phyloP scores from a whole-genome alignment of 2,329 filamentous ascomycete genomes.

The Albifimbria verrucaria region DNA sequence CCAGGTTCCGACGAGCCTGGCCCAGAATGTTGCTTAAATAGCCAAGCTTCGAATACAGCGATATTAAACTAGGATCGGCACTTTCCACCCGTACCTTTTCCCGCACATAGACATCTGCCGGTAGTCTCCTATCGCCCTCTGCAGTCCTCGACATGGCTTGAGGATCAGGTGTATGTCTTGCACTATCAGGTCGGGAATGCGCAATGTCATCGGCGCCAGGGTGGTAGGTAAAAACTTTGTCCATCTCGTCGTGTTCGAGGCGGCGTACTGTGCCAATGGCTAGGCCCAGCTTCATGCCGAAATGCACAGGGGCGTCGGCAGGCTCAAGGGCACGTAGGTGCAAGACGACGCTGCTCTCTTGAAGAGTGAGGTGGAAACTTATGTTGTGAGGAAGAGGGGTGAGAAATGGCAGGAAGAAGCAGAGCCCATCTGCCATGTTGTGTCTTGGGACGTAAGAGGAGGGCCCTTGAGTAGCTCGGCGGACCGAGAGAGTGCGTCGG shows the following conservation, averaged over 20 bases:
- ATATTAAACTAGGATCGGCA: constrained; percentile 82
- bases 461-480: constrained; percentile 54
- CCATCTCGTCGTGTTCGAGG: constrained; percentile 75
- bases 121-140: not conserved
- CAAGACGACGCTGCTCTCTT: constrained; percentile 67
- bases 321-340: constrained; percentile 69
- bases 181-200: constrained; percentile 19
- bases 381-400: constrained; percentile 54
- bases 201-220: constrained; percentile 25
- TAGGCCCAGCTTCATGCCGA: constrained; percentile 65
- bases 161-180: constrained; percentile 20
- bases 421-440: constrained; percentile 42
- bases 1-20: constrained; percentile 67
- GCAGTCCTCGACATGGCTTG: constrained; percentile 12
- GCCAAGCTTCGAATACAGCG: constrained; percentile 76
- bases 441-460: constrained; percentile 34
- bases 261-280: constrained; percentile 64
- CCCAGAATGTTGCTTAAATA: constrained; percentile 72
- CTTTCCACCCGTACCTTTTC: constrained; percentile 89
- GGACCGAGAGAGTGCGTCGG: constrained; percentile 52
- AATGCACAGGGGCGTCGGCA: constrained; percentile 56
- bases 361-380: constrained; percentile 70
- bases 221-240: constrained; percentile 67
- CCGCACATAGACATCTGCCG: constrained; percentile 71
- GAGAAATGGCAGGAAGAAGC: constrained; percentile 41